Evolutionary conservation across 1,284 basidiomycete species (phyloP).

Genomic region (Phlebopus sp.): DNA sequence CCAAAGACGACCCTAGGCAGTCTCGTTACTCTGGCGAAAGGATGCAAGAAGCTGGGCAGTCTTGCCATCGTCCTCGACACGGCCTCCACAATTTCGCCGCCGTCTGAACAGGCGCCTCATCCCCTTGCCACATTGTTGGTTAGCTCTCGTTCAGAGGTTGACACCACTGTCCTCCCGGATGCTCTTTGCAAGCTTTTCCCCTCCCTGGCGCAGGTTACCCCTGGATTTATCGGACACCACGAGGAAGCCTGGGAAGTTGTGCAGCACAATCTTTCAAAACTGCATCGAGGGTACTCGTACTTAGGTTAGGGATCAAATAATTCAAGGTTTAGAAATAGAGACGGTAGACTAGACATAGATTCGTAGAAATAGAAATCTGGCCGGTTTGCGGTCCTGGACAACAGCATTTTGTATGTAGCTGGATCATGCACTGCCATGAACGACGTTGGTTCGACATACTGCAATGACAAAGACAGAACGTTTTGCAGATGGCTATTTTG

Average conservation of each 20-base stretch:
- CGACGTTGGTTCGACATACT: no score
- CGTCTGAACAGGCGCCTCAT: constrained; percentile 5
- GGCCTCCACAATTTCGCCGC: background rate
- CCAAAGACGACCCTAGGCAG: constrained; percentile 36
- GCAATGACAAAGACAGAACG: no score
- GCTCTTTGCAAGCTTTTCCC: constrained; percentile 19
- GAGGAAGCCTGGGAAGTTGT: constrained; percentile 21
- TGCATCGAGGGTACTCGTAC: background rate
- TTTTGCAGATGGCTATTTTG: no score
- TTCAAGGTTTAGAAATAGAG: no score
- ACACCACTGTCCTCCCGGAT: constrained; percentile 13
- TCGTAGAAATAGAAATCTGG: background rate
- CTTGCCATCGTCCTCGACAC: constrained; percentile 40
- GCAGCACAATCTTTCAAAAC: constrained; percentile 7
- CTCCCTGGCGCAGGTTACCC: constrained; percentile 16
- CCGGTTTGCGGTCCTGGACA: no score
- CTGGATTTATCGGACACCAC: constrained; percentile 18
- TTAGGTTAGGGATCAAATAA: background rate
- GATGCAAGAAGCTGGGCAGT: constrained; percentile 34
- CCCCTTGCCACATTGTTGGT: constrained; percentile 23
- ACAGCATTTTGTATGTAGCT: no score
- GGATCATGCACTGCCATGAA: no score
- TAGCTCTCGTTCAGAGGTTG: constrained; percentile 17
- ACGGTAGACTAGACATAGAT: no score
- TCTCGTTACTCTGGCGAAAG: constrained; percentile 35